Evolutionary conservation across 1,284 basidiomycete species (phyloP).

Genomic region (Microstroma glucosiphilum): DNA sequence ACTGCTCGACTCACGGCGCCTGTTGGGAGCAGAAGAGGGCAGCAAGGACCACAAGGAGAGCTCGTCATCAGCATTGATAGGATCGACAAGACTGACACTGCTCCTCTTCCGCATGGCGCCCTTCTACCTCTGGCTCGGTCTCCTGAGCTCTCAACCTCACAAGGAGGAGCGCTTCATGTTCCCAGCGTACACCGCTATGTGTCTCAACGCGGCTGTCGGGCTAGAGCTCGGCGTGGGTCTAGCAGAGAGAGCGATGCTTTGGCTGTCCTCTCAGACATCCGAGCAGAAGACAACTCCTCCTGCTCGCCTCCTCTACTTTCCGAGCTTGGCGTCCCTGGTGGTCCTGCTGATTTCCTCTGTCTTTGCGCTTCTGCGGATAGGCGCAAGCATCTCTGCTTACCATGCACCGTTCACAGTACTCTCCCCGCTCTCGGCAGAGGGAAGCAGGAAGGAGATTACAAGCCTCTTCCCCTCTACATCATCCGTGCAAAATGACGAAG

Average conservation of each 20-base stretch:
- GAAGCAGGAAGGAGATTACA: slow-evolving; percentile 16
- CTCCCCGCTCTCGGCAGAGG: slow-evolving; percentile 71
- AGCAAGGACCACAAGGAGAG: slow-evolving; percentile 10
- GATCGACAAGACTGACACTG: slow-evolving; percentile 50
- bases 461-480: slow-evolving; percentile 10
- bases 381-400: slow-evolving; percentile 81
- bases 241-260: slow-evolving; percentile 48
- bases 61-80: slow-evolving; percentile 3
- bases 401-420: slow-evolving; percentile 76
- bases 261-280: slow-evolving; percentile 59
- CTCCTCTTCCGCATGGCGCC: slow-evolving; percentile 71
- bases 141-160: slow-evolving; percentile 76
- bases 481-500: slow-evolving; percentile 11
- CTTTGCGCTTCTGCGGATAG: slow-evolving; percentile 70
- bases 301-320: slow-evolving; percentile 56
- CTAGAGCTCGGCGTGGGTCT: slow-evolving; percentile 58
- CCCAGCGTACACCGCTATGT: slow-evolving; percentile 82
- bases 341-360: slow-evolving; percentile 63
- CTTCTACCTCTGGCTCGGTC: slow-evolving; percentile 79
- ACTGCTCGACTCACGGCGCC: slow-evolving; percentile 67
- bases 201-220: slow-evolving; percentile 82
- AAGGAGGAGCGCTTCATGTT: slow-evolving; percentile 99
- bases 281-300: slow-evolving; percentile 10
- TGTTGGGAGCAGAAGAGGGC: slow-evolving; percentile 46
- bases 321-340: slow-evolving; percentile 63